These are phyloP conservation scores for Anthoceros angustus DNA, from an alignment of 225 moss, liverwort and hornwort genomes.

Conservation along the genomic window DNA sequence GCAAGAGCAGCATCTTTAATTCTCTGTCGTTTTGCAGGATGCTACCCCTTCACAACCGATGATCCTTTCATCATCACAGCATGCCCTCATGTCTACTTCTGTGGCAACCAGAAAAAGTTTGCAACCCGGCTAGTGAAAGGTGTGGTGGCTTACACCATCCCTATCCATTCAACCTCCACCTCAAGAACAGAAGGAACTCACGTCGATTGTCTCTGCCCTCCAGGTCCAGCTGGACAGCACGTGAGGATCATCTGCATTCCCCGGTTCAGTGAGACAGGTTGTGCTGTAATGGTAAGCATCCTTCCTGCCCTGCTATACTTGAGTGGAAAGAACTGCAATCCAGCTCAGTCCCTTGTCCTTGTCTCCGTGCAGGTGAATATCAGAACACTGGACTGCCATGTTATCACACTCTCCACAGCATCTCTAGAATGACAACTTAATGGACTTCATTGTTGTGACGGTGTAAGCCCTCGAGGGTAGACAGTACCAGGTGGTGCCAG, in stretches of 20 bases:
- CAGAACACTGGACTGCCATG: conserved; percentile 42
- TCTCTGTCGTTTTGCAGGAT: conserved; percentile 37
- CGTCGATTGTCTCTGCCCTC: background rate
- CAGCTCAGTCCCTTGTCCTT: background rate
- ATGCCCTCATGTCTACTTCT: conserved; percentile 90
- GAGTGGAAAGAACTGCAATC: background rate
- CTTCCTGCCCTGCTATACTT: background rate
- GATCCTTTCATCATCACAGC: conserved; percentile 80
- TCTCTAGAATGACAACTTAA: conserved; percentile 13
- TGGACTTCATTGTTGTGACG: no score
- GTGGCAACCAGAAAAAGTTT: conserved; percentile 80
- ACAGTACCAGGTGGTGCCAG: no score
- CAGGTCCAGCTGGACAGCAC: conserved; percentile 51
- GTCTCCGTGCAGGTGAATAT: conserved; percentile 26
- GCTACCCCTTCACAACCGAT: conserved; percentile 79
- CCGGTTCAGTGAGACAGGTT: conserved; percentile 55
- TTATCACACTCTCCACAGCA: conserved; percentile 41
- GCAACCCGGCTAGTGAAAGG: conserved; percentile 59
- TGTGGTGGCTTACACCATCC: conserved; percentile 15
- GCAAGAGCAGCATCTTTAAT: background rate
- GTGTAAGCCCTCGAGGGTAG: no score
- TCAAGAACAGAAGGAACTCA: background rate
- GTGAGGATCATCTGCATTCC: conserved; percentile 78
- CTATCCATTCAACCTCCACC: background rate
- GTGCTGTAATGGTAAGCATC: conserved; percentile 55